These are phyloP conservation scores for Gamsiella multidivaricata DNA, from an alignment of 192 early-diverging fungal genomes.

Conservation along the genomic window DNA sequence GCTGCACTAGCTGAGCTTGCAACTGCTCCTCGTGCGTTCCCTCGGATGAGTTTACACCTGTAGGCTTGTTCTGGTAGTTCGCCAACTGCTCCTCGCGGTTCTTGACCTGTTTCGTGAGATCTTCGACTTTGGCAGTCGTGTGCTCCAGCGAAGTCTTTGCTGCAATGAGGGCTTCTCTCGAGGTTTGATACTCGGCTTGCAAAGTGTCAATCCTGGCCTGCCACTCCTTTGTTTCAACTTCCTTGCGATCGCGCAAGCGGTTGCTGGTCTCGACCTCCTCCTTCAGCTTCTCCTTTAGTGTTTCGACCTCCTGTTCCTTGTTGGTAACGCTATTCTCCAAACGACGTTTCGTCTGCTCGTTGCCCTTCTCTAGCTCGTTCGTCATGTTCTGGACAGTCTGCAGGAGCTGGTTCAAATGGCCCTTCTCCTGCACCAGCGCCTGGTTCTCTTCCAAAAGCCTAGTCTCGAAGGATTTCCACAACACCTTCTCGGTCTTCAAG, in stretches of 20 bases:
- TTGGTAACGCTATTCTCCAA: conserved; percentile 55
- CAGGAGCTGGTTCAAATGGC: conserved; percentile 62
- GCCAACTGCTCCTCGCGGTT: conserved; percentile 60
- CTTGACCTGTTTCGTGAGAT: conserved; percentile 57
- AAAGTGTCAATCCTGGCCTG: conserved; percentile 50
- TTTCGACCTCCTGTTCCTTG: conserved; percentile 57
- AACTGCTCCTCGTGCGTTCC: conserved; percentile 40
- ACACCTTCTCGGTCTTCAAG: conserved; percentile 66
- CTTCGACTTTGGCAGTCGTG: conserved; percentile 59
- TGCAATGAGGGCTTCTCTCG: conserved; percentile 53
- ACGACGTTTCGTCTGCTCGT: conserved; percentile 49
- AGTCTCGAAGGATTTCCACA: conserved; percentile 61
- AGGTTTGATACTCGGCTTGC: conserved; percentile 43
- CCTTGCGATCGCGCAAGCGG: conserved; percentile 48
- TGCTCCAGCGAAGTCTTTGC: conserved; percentile 59
- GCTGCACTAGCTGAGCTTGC: conserved; percentile 56
- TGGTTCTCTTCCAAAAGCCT: conserved; percentile 63
- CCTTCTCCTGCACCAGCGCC: conserved; percentile 62
- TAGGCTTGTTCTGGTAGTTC: conserved; percentile 47
- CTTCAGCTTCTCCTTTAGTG: conserved; percentile 60
- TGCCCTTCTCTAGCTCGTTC: conserved; percentile 60
- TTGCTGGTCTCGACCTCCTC: conserved; percentile 45
- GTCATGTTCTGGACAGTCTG: conserved; percentile 63
- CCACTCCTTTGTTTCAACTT: conserved; percentile 55
- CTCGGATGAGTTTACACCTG: conserved; percentile 28